Evolutionary conservation across 352 stramenopile genomes (phyloP), one percentile per base, ranked within the genome.

Genomic region (Halophytophthora batemanensis): DNA sequence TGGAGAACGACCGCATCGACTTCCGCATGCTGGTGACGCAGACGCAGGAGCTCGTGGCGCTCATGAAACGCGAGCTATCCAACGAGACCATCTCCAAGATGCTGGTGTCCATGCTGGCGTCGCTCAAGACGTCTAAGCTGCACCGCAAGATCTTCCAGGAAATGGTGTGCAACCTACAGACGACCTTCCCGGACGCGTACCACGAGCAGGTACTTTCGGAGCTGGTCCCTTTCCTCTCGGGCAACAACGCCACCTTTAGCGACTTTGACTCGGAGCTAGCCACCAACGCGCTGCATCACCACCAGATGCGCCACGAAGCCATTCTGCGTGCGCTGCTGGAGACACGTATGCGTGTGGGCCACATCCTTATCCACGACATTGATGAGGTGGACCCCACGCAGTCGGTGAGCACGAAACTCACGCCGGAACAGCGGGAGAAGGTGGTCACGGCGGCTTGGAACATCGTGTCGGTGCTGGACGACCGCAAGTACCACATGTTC

Each of bases 91-190:
- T 94, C 56, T 79, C 79, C 14, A 91, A 89, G 60, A 86, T 94
- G 72, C 72, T 94, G 17, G 81, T 88, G 23, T 72, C 83, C 7
- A 90, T 94, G 79, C 60, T 94, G 22, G 76, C 81, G 45, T 92
- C 79, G 29, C 70, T 94, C 41, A 90, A 91, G 66, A 91, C 79
- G 29, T 87, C 82, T 29, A 92, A 92, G 63, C 62, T 90, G 33
- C 79, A 92, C 57, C 84, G 84, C 50, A 91, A 91, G 58, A 92
- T 94, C 49, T 90, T 94, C 61, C 82, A 91, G 49, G 81, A 91
- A 53, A 89, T 94, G 75, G 77, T 91, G 17, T 90, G 75, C 65
- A 90, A 93, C 64, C 82, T 93, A 48, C 81, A 92, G 56, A 84
- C 80, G 3, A 73, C 75, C 17, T 79, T 90, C 52, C 75, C 84